A percentile compares a stretch with the other conserved stretches of the same genome.
Evolutionary conservation across 1,139 yeast species (phyloP).

Genomic region (Meyerozyma smithsonii): DNA sequence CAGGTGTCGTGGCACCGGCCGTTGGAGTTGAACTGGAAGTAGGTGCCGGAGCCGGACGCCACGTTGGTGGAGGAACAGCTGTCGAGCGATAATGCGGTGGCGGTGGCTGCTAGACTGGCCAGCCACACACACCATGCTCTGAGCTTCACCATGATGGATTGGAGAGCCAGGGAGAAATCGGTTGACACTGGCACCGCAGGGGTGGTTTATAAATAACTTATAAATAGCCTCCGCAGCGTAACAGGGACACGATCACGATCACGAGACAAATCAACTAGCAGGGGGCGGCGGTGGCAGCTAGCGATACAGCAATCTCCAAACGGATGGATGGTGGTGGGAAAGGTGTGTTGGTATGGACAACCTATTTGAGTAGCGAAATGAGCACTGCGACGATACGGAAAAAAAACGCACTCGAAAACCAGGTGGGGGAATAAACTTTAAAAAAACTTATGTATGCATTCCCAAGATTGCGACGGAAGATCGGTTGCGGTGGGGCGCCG

Average conservation of each 20-base stretch:
- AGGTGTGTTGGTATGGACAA: background rate
- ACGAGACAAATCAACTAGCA: no score
- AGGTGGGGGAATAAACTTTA: background rate
- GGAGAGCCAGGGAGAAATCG: background rate
- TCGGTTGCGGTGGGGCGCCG: no score
- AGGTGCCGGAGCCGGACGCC: conserved; percentile 18
- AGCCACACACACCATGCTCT: no score
- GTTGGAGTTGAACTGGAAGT: conserved; percentile 39
- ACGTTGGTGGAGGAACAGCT: conserved; percentile 46
- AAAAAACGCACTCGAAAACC: background rate
- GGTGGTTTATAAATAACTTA: conserved; percentile 1
- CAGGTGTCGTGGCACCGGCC: conserved; percentile 54
- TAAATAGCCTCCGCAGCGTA: no score
- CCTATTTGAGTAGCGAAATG: background rate
- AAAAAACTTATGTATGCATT: background rate
- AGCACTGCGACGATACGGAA: background rate
- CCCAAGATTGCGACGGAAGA: no score
- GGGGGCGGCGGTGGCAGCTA: no score
- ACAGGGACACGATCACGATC: no score
- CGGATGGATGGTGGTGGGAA: no score
- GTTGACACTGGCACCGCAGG: background rate
- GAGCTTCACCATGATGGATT: background rate
- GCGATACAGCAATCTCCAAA: no score
- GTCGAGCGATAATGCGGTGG: no score
- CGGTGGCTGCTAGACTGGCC: no score